Evolutionary conservation across 129 eudicot genomes (phyloP).

Genomic region (Lactuca saligna): DNA sequence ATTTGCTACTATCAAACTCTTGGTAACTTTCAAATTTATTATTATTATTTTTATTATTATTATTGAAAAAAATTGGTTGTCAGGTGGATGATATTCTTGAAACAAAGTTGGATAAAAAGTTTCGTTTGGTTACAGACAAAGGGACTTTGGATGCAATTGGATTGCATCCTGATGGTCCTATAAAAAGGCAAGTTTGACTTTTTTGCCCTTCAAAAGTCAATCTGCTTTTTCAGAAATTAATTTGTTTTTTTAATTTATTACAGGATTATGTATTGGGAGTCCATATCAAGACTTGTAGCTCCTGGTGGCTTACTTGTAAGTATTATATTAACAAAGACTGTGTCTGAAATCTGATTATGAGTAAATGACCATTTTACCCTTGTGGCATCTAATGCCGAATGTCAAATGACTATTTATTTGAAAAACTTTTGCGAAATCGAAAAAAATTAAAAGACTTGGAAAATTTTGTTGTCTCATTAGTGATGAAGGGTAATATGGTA

Average conservation of each 20-base stretch:
- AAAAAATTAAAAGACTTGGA: too few species aligned
- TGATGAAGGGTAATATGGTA: neutral
- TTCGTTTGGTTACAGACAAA: constrained; percentile 78
- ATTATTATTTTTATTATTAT: too few species aligned
- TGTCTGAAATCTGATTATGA: too few species aligned
- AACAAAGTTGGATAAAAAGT: constrained; percentile 75
- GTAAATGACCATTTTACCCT: neutral
- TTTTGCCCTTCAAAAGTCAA: neutral
- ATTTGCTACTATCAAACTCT: constrained; percentile 57
- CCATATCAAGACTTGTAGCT: constrained; percentile 78
- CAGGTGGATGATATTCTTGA: constrained; percentile 99
- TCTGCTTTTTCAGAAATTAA: neutral
- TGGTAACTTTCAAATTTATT: constrained; percentile 49
- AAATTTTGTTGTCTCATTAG: too few species aligned
- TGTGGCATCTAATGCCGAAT: too few species aligned
- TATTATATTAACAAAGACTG: neutral
- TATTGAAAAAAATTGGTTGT: constrained; percentile 8
- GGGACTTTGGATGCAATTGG: constrained; percentile 99
- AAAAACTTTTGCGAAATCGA: too few species aligned
- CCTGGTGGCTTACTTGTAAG: constrained; percentile 93
- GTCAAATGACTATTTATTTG: too few species aligned
- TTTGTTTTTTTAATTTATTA: constrained; percentile 1
- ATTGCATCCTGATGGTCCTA: constrained; percentile 96
- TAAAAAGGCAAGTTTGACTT: constrained; percentile 56
- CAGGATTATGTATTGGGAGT: constrained; percentile 99